phyloP scores from a whole-genome alignment of 2,329 filamentous ascomycete species.

The Calonectria multiphialidica region DNA sequence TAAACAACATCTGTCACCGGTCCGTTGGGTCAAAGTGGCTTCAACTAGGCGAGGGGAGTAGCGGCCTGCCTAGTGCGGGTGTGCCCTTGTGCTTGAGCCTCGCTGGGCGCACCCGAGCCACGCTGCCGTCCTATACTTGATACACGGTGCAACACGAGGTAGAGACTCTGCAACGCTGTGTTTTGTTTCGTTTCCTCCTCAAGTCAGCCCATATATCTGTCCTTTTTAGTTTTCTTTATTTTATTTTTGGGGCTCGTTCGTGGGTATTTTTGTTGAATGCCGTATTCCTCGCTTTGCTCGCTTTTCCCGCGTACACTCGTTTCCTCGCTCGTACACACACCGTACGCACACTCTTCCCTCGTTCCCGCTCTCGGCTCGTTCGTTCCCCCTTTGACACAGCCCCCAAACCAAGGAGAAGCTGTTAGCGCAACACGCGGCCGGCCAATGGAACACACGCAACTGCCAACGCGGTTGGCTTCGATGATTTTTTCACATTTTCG shows the following conservation, averaged over 20 bases:
- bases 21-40: background rate
- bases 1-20: background rate
- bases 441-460: background rate
- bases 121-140: background rate
- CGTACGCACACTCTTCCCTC: background rate
- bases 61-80: background rate
- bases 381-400: background rate
- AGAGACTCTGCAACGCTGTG: background rate
- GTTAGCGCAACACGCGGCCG: background rate
- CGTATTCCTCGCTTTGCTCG: background rate
- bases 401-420: background rate
- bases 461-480: background rate
- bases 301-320: background rate
- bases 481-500: background rate
- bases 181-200: conserved; percentile 3
- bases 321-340: background rate
- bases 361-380: background rate
- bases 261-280: no score
- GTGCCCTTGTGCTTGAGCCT: background rate
- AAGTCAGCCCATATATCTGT: background rate
- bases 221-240: background rate
- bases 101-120: background rate
- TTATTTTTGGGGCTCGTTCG: background rate
- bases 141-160: background rate
- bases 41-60: background rate